A percentile compares a stretch with the other conserved stretches of the same genome.
Evolutionary conservation across 2,329 filamentous ascomycete species (phyloP).

Genomic region (Colletotrichum sp.): DNA sequence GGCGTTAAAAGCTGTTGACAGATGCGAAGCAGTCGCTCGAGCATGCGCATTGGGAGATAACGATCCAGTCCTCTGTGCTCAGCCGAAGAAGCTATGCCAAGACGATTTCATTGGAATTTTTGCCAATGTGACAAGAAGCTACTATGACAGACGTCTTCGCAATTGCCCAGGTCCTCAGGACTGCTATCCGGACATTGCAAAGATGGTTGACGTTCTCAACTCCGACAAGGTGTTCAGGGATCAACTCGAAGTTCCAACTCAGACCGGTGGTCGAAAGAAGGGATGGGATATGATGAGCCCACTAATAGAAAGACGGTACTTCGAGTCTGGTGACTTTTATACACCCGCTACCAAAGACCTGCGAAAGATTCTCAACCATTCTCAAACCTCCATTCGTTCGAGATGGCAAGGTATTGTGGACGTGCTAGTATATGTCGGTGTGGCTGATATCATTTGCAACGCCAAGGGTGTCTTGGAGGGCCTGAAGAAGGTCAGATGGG

Average conservation of each 20-base stretch:
- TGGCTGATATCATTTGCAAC: conserved; percentile 8
- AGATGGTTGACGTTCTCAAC: background rate
- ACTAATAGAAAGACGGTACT: background rate
- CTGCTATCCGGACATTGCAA: conserved; percentile 1
- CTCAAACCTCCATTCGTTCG: background rate
- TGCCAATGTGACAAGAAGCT: background rate
- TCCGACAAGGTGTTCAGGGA: background rate
- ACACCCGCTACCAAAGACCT: background rate
- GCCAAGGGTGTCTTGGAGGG: conserved; percentile 1
- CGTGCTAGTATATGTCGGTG: background rate
- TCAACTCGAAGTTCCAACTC: background rate
- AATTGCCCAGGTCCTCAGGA: background rate
- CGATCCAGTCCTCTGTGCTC: background rate
- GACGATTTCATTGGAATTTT: background rate
- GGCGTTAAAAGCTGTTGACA: background rate
- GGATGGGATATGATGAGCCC: background rate
- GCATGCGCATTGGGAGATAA: background rate
- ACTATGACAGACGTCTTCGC: background rate
- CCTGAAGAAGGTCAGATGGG: background rate
- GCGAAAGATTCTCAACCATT: background rate
- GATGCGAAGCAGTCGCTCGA: background rate
- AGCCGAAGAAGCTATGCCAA: background rate
- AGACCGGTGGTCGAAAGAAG: background rate
- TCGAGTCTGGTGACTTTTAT: background rate
- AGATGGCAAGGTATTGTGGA: background rate